A percentile compares a stretch with the other conserved stretches of the same genome.
phyloP scores from a whole-genome alignment of 805 yeast species.

The Sporopachydermia quercuum region DNA sequence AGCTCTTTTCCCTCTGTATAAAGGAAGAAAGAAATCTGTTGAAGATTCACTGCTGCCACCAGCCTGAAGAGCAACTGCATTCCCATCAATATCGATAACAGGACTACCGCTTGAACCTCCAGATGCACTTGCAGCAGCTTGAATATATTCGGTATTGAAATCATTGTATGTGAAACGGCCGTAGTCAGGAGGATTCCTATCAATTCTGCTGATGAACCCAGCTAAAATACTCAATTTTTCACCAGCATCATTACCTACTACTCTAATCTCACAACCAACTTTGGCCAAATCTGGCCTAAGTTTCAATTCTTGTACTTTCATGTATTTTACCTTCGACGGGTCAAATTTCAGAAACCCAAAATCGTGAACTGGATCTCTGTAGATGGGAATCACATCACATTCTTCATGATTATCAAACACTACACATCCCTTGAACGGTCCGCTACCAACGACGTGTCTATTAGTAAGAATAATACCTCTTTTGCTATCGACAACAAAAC shows the following conservation, averaged over 20 bases:
- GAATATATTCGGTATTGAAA: constrained; percentile 86
- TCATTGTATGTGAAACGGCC: constrained; percentile 82
- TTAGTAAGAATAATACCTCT: constrained; percentile 79
- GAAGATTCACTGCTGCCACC: constrained; percentile 89
- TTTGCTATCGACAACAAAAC: constrained; percentile 78
- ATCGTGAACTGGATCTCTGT: constrained; percentile 91
- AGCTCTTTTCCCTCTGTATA: constrained; percentile 72
- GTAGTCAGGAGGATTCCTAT: constrained; percentile 90
- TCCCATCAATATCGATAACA: constrained; percentile 78
- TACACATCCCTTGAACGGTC: constrained; percentile 84
- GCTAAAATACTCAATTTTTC: constrained; percentile 80
- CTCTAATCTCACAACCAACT: constrained; percentile 89
- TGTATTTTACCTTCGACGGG: constrained; percentile 56
- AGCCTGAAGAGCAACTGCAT: constrained; percentile 85
- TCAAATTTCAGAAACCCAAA: constrained; percentile 79
- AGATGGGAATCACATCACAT: constrained; percentile 69
- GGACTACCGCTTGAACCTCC: constrained; percentile 97
- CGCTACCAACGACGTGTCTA: constrained; percentile 91
- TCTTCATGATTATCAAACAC: constrained; percentile 93
- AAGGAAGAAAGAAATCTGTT: constrained; percentile 83
- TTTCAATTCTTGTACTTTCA: constrained; percentile 50
- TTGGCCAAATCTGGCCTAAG: constrained; percentile 71
- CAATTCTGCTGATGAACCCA: constrained; percentile 72
- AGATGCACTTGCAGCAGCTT: constrained; percentile 91
- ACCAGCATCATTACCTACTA: constrained; percentile 94